phyloP scores from a whole-genome alignment of 352 stramenopile species.

The Aphanomyces stellatus region DNA sequence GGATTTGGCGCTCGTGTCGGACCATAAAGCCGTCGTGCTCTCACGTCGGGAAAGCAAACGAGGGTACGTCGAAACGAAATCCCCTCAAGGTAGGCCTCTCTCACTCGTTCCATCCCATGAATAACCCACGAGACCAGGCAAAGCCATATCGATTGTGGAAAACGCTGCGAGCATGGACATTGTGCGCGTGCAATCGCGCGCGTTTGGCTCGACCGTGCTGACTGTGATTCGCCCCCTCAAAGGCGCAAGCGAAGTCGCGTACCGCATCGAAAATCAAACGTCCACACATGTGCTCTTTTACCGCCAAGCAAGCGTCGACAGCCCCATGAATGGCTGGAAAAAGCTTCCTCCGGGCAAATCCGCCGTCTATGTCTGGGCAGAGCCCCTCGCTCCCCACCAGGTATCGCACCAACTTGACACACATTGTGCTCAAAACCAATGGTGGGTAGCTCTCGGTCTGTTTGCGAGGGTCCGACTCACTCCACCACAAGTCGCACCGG shows the following conservation, averaged over 20 bases:
- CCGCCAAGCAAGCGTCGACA: conserved; percentile 14
- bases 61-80: no score
- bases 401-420: background rate
- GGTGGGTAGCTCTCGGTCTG: conserved; percentile 1
- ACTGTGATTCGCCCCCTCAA: conserved; percentile 4
- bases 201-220: background rate
- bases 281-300: conserved; percentile 9
- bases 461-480: background rate
- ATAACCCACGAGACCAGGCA: no score
- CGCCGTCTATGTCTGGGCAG: conserved; percentile 8
- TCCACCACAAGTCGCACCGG: background rate
- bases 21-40: no score
- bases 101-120: no score
- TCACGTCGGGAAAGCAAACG: no score
- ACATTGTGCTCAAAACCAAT: background rate
- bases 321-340: conserved; percentile 3
- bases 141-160: background rate
- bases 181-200: conserved; percentile 3
- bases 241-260: background rate
- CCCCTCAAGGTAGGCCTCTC: no score
- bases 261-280: conserved; percentile 18
- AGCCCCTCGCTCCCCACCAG: conserved; percentile 11
- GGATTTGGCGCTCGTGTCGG: background rate
- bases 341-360: conserved; percentile 8
- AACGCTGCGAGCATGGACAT: background rate